These are phyloP conservation scores for Ceratonia siliqua DNA, from an alignment of 306 rosid species.

Conservation along the genomic window DNA sequence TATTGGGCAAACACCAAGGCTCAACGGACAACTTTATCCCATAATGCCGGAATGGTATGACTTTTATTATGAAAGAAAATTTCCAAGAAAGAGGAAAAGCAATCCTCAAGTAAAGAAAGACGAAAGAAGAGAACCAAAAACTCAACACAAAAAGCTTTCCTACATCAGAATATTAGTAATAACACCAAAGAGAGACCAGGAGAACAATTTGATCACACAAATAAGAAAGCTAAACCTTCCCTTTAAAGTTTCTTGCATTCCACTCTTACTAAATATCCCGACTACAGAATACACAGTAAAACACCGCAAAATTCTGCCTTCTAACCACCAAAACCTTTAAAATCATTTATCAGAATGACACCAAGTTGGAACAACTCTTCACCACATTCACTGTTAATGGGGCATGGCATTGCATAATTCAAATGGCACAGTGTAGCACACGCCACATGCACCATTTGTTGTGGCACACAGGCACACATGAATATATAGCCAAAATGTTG, in stretches of 20 bases:
- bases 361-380: not conserved
- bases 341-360: not conserved
- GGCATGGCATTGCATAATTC: too few species aligned
- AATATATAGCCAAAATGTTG: too few species aligned
- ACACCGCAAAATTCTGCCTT: too few species aligned
- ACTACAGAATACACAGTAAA: not conserved
- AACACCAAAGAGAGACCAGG: too few species aligned
- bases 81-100: not conserved
- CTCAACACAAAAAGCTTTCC: not conserved
- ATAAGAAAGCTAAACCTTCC: not conserved
- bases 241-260: not conserved
- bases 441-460: too few species aligned
- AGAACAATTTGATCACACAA: too few species aligned
- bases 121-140: not conserved
- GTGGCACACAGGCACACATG: too few species aligned
- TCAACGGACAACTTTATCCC: slow-evolving; percentile 9
- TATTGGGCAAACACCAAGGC: not conserved
- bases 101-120: not conserved
- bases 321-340: not conserved
- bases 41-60: not conserved
- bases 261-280: not conserved
- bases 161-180: too few species aligned
- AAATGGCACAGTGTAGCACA: too few species aligned
- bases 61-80: slow-evolving; percentile 9
- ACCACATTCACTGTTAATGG: not conserved